Base-by-base conservation (phyloP, 208 protist species). In the Lotmaria passim region DNA sequence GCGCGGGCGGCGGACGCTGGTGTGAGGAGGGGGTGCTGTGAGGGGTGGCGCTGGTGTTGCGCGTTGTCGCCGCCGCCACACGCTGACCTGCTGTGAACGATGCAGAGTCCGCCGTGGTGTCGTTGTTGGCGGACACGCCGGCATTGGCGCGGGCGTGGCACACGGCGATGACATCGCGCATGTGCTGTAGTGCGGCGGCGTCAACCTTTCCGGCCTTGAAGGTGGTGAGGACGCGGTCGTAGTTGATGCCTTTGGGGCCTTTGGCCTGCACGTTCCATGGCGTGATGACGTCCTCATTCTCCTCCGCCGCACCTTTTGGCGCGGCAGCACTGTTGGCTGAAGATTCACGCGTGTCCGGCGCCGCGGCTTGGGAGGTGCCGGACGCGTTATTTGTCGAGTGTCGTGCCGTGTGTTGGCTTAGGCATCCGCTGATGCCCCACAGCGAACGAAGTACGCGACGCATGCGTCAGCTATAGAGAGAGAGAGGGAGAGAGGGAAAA, bases 161-260 rank as follows among this genome's bases (percentile, higher is more conserved):
- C 17, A 41, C 46, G 15, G 48, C 72, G 39, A 79, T 71, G 1
- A 79, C 70, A 23, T 84, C 66, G 19, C 67, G 17, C 44, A 95
- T 50, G 28, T 73, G 69, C 33, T 65, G 39, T 26, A 62, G 63
- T 14, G 89, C 69, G 5, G 36, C 26, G 23, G 81, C 82, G 52
- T 89, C 87, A 4, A 96, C 74, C 19, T 55, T 48, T 64, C 93
- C 73, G n/a, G 89, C 83, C 53, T 87, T 93, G 64, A 96, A 96
- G 33, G 73, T 83, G n/a, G 70, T 74, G 23, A 93, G 79, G 1
- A 96, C 91, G 31, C 89, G 84, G 47, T 90, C 83, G 68, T 96
- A 96, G 74, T 96, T 81, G 60, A 96, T 83, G 26, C 89, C 91
- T 33, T 76, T 53, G 3, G 89, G 85, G 0, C 89, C 89, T 52